phyloP scores from a whole-genome alignment of 106 monocot genomes.

The Ottelia alismoides region DNA sequence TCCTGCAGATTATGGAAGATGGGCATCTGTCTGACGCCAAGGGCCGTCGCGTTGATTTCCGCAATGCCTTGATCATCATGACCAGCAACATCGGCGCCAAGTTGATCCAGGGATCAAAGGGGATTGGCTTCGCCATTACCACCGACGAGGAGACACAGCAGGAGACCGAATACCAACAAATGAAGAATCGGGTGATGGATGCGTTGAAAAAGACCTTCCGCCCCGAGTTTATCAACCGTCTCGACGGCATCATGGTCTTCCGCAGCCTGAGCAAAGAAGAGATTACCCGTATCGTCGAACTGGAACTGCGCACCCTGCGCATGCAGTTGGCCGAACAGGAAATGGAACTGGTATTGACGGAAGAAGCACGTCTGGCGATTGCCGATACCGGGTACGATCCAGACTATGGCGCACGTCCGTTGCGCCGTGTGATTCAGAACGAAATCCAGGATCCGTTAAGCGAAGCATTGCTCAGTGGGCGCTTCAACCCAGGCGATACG shows the following conservation, averaged over 20 bases:
- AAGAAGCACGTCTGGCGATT: too few relatives aligned
- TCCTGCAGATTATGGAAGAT: constrained; percentile 41
- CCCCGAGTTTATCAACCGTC: constrained; percentile 40
- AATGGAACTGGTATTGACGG: constrained; percentile 32
- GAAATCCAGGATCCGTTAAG: too few relatives aligned
- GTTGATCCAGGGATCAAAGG: too few relatives aligned
- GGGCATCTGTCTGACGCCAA: too few relatives aligned
- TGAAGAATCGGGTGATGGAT: constrained; percentile 29
- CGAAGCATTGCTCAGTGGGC: too few relatives aligned
- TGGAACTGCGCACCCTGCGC: constrained; percentile 50
- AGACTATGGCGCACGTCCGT: too few relatives aligned
- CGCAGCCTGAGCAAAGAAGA: constrained; percentile 51
- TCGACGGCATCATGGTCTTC: constrained; percentile 58
- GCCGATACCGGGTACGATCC: too few relatives aligned
- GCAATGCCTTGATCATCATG: constrained; percentile 46
- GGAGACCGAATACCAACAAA: constrained; percentile 29
- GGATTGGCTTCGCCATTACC: too few relatives aligned
- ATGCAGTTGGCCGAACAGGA: constrained; percentile 37
- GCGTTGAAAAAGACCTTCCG: constrained; percentile 52
- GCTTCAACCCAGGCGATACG: too few relatives aligned
- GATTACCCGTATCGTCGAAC: constrained; percentile 35
- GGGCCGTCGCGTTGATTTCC: constrained; percentile 58
- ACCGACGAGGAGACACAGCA: too few relatives aligned
- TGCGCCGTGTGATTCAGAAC: too few relatives aligned
- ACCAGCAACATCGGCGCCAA: constrained; percentile 65